Base-by-base conservation (phyloP, 176 grass and related monocot species). In the Bonia amplexicaulis region DNA sequence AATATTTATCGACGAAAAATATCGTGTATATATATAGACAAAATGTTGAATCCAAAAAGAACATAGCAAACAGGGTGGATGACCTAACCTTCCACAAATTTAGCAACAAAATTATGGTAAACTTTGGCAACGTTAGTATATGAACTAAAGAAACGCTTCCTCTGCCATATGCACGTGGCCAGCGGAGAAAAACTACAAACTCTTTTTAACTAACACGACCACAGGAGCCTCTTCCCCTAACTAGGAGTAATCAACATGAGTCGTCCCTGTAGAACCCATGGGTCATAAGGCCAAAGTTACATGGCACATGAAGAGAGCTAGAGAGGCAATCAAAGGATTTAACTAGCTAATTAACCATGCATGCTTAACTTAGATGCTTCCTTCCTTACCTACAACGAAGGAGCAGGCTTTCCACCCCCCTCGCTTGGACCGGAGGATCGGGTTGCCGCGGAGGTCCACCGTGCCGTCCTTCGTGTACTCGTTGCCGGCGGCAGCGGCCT, bases 341-440 rank as follows among this genome's bases (percentile, higher is more conserved):
- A 8, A 3, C 62, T 12, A 27, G 25, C 19, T 26, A 61, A 5
- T 10, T 26, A 31, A 22, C 4, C 47, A 12, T 35, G 9, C 35
- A 37, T 37, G 35, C 35, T 5, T 37, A 20, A 64, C 29, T 15
- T n/a, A 63, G 25, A 6, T 59, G n/a, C 6, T 9, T 66, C 10
- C 7, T 44, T 44, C 41, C 76, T 73, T 93, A 98, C 96, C 93
- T 37, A 98, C 89, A 15, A 98, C 74, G 67, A 98, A 98, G 69
- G 80, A 82, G 88, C 96, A 98, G 69, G 96, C 96, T 26, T 82
- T 93, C 93, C 96, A 98, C 2, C 96, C 96, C 3, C 96, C 96
- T 8, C 89, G 81, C 70, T 87, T 89, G 67, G 96, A 88, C 37
- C 96, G 81, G 70, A 95, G 96, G 72, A 93, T 86, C 3, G 93